Conservation (phyloP, 495 filamentous ascomycete species). For the Chlorociboria aeruginascens region DNA sequence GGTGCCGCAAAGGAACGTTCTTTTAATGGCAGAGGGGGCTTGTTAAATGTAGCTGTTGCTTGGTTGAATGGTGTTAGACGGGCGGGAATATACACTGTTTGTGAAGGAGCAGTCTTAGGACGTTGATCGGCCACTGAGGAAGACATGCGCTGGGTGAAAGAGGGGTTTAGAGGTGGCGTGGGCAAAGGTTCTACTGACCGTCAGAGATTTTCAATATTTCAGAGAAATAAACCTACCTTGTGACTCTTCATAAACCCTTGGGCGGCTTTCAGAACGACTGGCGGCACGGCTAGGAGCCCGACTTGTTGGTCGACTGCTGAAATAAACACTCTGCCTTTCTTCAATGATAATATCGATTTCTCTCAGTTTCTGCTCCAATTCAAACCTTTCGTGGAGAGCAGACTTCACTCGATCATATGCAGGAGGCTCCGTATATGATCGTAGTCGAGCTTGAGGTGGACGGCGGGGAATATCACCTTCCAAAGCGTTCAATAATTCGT, state of each 20-base stretch:
- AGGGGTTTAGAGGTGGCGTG: constrained; percentile 3
- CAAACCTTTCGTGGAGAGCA: constrained; percentile 38
- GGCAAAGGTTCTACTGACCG: constrained; percentile 16
- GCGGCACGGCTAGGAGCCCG: constrained; percentile 8
- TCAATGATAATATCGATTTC: constrained; percentile 41
- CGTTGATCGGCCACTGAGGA: constrained; percentile 6
- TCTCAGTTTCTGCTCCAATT: constrained; percentile 28
- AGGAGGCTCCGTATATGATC: constrained; percentile 14
- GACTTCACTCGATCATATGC: constrained; percentile 35
- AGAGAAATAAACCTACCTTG: constrained; percentile 7
- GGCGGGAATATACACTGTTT: constrained; percentile 15
- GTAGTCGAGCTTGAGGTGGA: constrained; percentile 13
- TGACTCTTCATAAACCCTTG: constrained; percentile 13
- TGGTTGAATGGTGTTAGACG: constrained; percentile 14
- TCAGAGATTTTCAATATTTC: background rate
- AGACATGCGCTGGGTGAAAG: constrained; percentile 7
- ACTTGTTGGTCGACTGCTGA: constrained; percentile 28
- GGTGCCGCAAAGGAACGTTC: constrained; percentile 14
- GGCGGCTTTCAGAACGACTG: background rate
- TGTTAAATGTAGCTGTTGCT: constrained; percentile 13
- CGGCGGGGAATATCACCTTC: constrained; percentile 11
- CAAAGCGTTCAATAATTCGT: constrained; percentile 11
- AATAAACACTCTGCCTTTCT: constrained; percentile 35
- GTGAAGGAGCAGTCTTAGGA: constrained; percentile 13
- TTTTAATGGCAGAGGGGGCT: constrained; percentile 7